Conservation (phyloP, 768 basidiomycete genomes). For the Boletus insuetus region DNA sequence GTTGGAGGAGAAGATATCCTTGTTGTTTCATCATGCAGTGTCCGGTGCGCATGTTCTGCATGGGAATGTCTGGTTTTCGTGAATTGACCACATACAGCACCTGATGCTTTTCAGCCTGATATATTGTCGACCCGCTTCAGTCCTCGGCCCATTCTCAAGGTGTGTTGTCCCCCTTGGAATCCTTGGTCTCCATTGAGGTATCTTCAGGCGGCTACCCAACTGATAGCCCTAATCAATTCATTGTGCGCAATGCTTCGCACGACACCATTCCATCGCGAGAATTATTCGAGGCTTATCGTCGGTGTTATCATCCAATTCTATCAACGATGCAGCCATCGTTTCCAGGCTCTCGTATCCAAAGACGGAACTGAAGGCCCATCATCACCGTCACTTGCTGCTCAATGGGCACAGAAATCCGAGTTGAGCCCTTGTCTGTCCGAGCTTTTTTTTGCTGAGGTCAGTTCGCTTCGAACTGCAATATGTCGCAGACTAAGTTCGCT, state of each 20-base stretch:
- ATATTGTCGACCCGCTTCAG: constrained; percentile 62
- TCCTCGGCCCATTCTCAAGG: constrained; percentile 76
- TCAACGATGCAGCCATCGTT: constrained; percentile 87
- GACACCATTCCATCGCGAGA: constrained; percentile 93
- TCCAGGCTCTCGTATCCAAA: constrained; percentile 65
- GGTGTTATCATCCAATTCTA: constrained; percentile 96
- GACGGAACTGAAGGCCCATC: constrained; percentile 39
- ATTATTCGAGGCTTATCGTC: constrained; percentile 90
- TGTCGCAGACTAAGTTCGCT: neutral
- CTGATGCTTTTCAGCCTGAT: constrained; percentile 88
- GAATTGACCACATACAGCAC: constrained; percentile 41
- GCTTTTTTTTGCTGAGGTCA: constrained; percentile 51
- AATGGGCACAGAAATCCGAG: constrained; percentile 86
- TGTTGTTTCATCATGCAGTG: constrained; percentile 82
- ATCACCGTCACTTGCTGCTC: constrained; percentile 55
- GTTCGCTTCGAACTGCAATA: constrained; percentile 21
- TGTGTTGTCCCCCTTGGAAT: constrained; percentile 25
- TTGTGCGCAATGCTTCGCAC: constrained; percentile 87
- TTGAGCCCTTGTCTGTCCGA: constrained; percentile 72
- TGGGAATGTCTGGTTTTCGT: neutral
- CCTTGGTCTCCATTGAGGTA: constrained; percentile 1
- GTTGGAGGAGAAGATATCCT: constrained; percentile 88
- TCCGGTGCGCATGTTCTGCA: constrained; percentile 47
- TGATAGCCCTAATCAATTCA: constrained; percentile 89
- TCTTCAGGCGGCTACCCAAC: constrained; percentile 72